Evolutionary conservation across 208 protist genomes (phyloP), one percentile per base, ranked within the genome.

Genomic region (Balamuthia mandrillaris): DNA sequence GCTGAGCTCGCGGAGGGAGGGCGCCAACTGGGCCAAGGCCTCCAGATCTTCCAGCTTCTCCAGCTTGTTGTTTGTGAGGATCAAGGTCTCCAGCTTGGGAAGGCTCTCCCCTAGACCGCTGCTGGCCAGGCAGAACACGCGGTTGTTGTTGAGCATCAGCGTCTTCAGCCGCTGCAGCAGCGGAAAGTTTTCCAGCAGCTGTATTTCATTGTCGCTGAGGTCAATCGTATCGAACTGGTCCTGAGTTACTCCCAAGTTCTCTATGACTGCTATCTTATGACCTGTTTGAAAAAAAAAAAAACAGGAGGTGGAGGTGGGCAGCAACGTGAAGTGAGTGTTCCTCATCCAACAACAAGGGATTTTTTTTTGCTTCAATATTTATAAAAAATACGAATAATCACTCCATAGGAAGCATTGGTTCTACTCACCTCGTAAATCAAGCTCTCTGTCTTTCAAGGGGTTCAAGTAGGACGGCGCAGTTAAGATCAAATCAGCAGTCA

Each of bases 151-250:
- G 14, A 95, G 31, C 2, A 96, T 77, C 2, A 96, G 54, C n/a
- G 88, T 90, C 51, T 88, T 90, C n/a, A 95, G 75, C 42, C 93
- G 63, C n/a, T 86, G 85, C 7, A 96, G 74, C 6, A 86, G 27
- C 14, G 95, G 91, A 66, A 96, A 92, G 60, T 92, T 92, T 27
- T 96, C 95, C 7, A 96, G 41, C 79, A 86, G 84, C 21, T 72
- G 75, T 21, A 96, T 93, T 37, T 94, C 87, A 86, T 96, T 96
- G 79, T 96, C 91, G 33, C 87, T 91, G 27, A 96, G 85, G 84
- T 96, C 94, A 42, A 96, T 95, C 10, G 90, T 65, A 84, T 96
- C 94, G 58, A 95, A 96, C 83, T 95, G 93, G 70, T 96, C 92
- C 87, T 91, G 84, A 27, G 90, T 90, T 10, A 82, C 82, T 10